Percentiles rank a stretch among this genome's conserved stretches.
phyloP scores from a whole-genome alignment of 768 basidiomycete genomes.

The Lactarius quietus region DNA sequence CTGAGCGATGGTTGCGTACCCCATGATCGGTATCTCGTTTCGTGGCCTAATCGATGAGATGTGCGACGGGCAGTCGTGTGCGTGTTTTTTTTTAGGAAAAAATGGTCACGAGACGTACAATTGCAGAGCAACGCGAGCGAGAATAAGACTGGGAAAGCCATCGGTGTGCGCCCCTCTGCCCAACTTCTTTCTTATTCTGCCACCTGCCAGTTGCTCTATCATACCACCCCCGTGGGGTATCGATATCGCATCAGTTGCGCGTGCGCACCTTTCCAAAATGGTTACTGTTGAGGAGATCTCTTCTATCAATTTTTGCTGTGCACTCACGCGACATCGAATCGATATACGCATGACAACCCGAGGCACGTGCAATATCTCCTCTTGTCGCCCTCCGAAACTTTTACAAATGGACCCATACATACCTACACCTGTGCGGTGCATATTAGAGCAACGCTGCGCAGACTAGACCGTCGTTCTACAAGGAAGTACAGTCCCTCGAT shows the following conservation, averaged over 20 bases:
- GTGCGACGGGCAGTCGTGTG: not conserved
- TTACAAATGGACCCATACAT: not conserved
- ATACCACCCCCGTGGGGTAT: not conserved
- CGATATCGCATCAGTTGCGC: not conserved
- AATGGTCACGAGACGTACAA: not conserved
- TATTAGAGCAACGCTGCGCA: not conserved
- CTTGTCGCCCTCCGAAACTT: not conserved
- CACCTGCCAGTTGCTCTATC: not conserved
- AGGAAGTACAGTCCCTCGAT: not conserved
- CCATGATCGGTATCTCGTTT: not conserved
- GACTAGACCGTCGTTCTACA: not conserved
- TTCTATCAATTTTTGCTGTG: not conserved
- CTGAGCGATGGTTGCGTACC: not conserved
- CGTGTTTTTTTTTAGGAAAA: not conserved
- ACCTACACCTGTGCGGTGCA: too few relatives aligned
- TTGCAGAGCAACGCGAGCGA: not conserved
- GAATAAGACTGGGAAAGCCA: too few relatives aligned
- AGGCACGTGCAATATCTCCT: not conserved
- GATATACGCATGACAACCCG: not conserved
- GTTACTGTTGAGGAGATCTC: not conserved
- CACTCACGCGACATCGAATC: not conserved
- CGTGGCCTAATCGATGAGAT: conserved; percentile 1
- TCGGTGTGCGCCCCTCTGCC: not conserved
- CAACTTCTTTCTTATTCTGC: not conserved
- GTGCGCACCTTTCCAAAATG: not conserved